Conservation (phyloP, 805 yeast species). For the Clavispora asparagi region DNA sequence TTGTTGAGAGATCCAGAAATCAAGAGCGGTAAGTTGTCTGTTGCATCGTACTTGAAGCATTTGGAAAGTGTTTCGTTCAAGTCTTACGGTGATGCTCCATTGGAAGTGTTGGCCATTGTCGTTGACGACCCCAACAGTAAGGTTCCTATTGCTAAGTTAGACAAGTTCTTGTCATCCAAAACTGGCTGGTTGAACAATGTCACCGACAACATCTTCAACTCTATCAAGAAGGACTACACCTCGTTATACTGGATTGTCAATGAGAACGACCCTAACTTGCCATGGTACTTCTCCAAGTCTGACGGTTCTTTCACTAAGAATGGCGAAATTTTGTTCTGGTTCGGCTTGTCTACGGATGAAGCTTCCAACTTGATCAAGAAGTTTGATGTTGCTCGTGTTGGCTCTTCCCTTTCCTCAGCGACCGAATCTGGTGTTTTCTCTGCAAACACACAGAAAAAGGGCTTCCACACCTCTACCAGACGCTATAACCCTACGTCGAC, state of each 20-base stretch:
- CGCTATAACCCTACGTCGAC: slow-evolving; percentile 2
- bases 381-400: slow-evolving; percentile 32
- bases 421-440: slow-evolving; percentile 45
- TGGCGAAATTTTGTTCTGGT: slow-evolving; percentile 93
- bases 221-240: slow-evolving; percentile 68
- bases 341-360: slow-evolving; percentile 68
- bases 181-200: slow-evolving; percentile 97
- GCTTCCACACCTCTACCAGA: slow-evolving; percentile 31
- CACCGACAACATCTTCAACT: slow-evolving; percentile 86
- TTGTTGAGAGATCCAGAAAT: slow-evolving; percentile 74
- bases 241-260: slow-evolving; percentile 82
- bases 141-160: slow-evolving; percentile 57
- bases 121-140: slow-evolving; percentile 40
- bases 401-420: slow-evolving; percentile 32
- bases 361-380: slow-evolving; percentile 60
- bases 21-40: slow-evolving; percentile 62
- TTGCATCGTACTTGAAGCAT: slow-evolving; percentile 73
- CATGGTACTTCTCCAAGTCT: slow-evolving; percentile 89
- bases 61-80: slow-evolving; percentile 61
- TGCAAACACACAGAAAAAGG: slow-evolving; percentile 45
- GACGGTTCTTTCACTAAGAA: slow-evolving; percentile 90
- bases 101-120: slow-evolving; percentile 90
- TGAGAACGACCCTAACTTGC: slow-evolving; percentile 84
- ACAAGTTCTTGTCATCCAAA: slow-evolving; percentile 80
- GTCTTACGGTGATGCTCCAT: slow-evolving; percentile 91